These are phyloP conservation scores for Hypoxylon fragiforme DNA, from an alignment of 495 filamentous ascomycete species.

Conservation along the genomic window DNA sequence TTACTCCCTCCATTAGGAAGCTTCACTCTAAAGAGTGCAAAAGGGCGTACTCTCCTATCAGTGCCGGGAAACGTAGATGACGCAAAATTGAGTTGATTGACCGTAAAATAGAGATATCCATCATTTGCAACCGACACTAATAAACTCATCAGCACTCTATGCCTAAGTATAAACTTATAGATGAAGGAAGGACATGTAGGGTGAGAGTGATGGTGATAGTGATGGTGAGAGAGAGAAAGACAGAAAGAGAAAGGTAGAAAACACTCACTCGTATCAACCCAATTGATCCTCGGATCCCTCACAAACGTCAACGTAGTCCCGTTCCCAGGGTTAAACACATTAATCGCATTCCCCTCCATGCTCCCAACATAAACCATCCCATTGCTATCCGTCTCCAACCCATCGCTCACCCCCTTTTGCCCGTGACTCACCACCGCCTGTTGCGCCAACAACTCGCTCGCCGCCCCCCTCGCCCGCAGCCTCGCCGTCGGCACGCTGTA, in stretches of 20 bases:
- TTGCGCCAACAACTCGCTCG: slow-evolving; percentile 37
- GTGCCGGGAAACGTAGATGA: slow-evolving; percentile 27
- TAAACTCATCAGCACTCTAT: neutral
- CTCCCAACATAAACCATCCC: slow-evolving; percentile 39
- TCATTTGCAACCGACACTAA: slow-evolving; percentile 37
- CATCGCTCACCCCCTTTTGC: slow-evolving; percentile 44
- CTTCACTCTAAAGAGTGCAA: slow-evolving; percentile 42
- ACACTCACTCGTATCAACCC: slow-evolving; percentile 43
- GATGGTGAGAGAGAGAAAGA: too few species aligned
- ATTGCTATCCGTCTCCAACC: slow-evolving; percentile 44
- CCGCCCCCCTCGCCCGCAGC: slow-evolving; percentile 30
- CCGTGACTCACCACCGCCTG: slow-evolving; percentile 33
- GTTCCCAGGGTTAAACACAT: slow-evolving; percentile 46
- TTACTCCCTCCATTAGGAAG: slow-evolving; percentile 41
- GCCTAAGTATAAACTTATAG: too few species aligned
- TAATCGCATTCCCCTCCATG: slow-evolving; percentile 42
- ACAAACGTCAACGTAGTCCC: slow-evolving; percentile 42
- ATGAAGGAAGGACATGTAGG: too few species aligned
- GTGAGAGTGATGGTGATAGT: too few species aligned
- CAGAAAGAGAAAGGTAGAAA: too few species aligned
- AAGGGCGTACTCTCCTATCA: slow-evolving; percentile 40
- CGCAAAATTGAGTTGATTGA: slow-evolving; percentile 43
- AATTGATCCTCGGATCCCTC: slow-evolving; percentile 45
- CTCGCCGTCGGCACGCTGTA: slow-evolving; percentile 40
- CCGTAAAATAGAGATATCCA: slow-evolving; percentile 47